Evolutionary conservation across 164 flowering plant species (phyloP).

Genomic region (Sedum album): DNA sequence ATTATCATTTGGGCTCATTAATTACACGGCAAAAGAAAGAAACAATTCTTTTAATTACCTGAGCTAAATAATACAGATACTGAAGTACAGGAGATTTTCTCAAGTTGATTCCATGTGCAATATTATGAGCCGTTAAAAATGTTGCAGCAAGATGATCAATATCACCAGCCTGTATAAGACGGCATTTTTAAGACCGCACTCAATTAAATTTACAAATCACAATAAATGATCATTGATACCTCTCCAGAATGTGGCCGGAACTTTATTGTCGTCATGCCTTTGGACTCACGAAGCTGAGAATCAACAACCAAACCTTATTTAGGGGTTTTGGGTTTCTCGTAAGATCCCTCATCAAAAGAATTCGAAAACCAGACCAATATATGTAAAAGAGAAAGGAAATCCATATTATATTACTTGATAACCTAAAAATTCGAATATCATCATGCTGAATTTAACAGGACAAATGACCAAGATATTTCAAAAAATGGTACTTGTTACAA

Average conservation of each 20-base stretch:
- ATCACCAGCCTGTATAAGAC: slow-evolving; percentile 77
- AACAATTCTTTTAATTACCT: slow-evolving; percentile 30
- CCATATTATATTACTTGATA: no score
- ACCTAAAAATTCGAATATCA: not conserved
- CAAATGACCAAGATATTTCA: not conserved
- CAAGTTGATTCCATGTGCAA: slow-evolving; percentile 94
- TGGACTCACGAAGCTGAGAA: slow-evolving; percentile 80
- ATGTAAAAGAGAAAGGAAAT: no score
- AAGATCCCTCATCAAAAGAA: no score
- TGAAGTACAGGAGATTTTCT: slow-evolving; percentile 97
- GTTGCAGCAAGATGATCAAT: slow-evolving; percentile 97
- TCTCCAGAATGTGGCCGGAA: slow-evolving; percentile 97
- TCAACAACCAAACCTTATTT: not conserved
- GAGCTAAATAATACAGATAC: slow-evolving; percentile 85
- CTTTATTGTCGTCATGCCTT: slow-evolving; percentile 93
- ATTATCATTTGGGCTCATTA: not conserved
- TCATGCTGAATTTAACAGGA: not conserved
- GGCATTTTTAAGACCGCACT: not conserved
- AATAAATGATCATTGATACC: slow-evolving; percentile 30
- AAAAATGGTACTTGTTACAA: not conserved
- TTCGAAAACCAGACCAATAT: no score
- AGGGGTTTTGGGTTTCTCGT: no score
- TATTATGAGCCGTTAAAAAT: slow-evolving; percentile 76
- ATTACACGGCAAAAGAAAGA: not conserved
- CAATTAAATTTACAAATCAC: not conserved